Evolutionary conservation across 371 early-diverging fungal species (phyloP).

Genomic region (Batrachochytrium dendrobatidis): DNA sequence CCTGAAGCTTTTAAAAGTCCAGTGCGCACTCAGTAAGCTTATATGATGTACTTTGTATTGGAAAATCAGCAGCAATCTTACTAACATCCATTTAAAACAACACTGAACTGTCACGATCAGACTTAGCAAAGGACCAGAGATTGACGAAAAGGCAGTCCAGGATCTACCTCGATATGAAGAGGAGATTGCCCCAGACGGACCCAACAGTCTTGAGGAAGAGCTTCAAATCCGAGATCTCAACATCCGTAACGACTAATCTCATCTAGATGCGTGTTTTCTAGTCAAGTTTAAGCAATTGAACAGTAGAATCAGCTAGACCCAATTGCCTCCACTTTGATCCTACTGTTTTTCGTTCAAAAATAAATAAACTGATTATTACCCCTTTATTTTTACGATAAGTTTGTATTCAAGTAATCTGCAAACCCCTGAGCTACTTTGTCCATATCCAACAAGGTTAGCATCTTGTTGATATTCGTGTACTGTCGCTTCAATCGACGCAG

Average conservation of each 20-base stretch:
- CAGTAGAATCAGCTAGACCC: background rate
- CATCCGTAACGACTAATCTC: no score
- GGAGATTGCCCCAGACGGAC: slow-evolving; percentile 19
- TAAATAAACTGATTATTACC: background rate
- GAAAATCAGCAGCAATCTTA: no score
- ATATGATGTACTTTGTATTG: no score
- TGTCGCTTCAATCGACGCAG: slow-evolving; percentile 73
- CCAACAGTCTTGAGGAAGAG: slow-evolving; percentile 37
- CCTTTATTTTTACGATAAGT: background rate
- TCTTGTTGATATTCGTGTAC: slow-evolving; percentile 76
- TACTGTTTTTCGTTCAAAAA: background rate
- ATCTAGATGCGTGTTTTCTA: no score
- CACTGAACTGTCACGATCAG: background rate
- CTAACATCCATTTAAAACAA: background rate
- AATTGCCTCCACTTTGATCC: background rate
- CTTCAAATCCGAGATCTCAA: slow-evolving; percentile 29
- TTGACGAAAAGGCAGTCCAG: slow-evolving; percentile 18
- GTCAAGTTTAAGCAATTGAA: background rate
- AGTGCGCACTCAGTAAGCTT: no score
- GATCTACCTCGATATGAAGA: slow-evolving; percentile 23
- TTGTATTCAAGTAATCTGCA: slow-evolving; percentile 75
- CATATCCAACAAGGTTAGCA: slow-evolving; percentile 62
- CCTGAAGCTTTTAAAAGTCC: no score
- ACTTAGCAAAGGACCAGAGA: slow-evolving; percentile 17
- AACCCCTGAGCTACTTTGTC: slow-evolving; percentile 72